Base-by-base conservation (phyloP, 2,329 filamentous ascomycete genomes). In the Rhynchosporium agropyri region DNA sequence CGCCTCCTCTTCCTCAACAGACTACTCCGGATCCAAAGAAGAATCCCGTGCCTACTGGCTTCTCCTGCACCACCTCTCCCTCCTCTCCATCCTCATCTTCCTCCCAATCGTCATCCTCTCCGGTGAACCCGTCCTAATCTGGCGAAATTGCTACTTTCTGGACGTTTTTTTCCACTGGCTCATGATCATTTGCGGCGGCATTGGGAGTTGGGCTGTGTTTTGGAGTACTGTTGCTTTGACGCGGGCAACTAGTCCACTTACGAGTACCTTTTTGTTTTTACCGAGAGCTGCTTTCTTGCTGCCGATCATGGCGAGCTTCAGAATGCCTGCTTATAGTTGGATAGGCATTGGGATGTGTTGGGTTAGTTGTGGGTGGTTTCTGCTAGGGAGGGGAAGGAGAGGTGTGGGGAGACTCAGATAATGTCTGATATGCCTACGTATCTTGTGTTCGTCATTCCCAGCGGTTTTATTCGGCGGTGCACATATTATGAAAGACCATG, bases 81-180 rank as follows among this genome's bases (percentile, higher is more conserved):
- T 80, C 3, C 74, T 84, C 31, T 79, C 80, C 3, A 76, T 84
- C 48, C 65, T 80, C 36, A 70, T 83, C 2, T 76, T 83, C 46
- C 75, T 79, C 0, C 81, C 81, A 0, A 76, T 83, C 49, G 76
- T 82, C 26, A 69, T 83, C 31, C 65, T 84, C 20, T 80, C 79
- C 1, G 81, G 81, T 38, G 81, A 83, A 58, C 67, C 82, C 2
- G 70, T 72, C 4, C 76, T 80, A 61, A 82, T 84, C 40, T 75
- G 75, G 58, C 77, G 79, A 20, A 83, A 83, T 64, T 82, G 82
- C 61, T 82, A 83, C 60, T 80, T 83, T 71, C 76, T 84, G 10
- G 81, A 84, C 62, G 79, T 83, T 0, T 80, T 80, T 2, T 84
- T 80, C 71, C 83, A 83, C 73, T 84, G 81, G 81, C 73, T 83